These are phyloP conservation scores for Saksenaea vasiformis DNA, from an alignment of 371 early-diverging fungal genomes.

Conservation along the genomic window DNA sequence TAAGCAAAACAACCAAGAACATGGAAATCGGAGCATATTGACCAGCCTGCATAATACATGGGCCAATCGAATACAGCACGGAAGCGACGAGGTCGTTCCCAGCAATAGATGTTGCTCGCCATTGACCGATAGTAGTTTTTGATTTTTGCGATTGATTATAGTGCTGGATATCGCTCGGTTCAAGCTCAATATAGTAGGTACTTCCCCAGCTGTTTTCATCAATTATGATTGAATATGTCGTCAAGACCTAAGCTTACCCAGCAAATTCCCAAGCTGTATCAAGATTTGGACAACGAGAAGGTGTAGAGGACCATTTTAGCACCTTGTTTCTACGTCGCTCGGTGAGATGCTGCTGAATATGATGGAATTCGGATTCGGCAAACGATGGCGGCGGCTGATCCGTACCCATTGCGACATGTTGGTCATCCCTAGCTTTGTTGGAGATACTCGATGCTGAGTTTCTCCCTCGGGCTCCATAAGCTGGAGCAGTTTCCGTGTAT, in stretches of 20 bases:
- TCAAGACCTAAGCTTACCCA: constrained; percentile 25
- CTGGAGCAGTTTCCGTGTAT: too few relatives aligned
- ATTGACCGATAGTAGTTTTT: constrained; percentile 37
- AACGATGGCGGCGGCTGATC: constrained; percentile 38
- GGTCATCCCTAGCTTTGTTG: neutral
- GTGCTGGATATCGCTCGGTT: constrained; percentile 23
- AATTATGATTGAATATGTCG: neutral
- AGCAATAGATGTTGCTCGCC: constrained; percentile 57
- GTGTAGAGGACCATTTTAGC: constrained; percentile 37
- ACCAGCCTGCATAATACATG: constrained; percentile 45
- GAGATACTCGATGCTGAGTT: too few relatives aligned
- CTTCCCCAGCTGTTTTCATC: constrained; percentile 38
- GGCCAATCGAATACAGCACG: constrained; percentile 58
- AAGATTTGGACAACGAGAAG: constrained; percentile 39
- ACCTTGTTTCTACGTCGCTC: constrained; percentile 19
- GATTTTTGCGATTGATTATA: constrained; percentile 11
- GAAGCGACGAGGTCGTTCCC: constrained; percentile 57
- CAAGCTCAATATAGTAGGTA: constrained; percentile 47
- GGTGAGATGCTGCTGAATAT: constrained; percentile 32
- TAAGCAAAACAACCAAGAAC: constrained; percentile 41
- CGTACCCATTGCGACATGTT: neutral
- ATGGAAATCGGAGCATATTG: constrained; percentile 59
- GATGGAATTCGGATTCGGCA: constrained; percentile 49
- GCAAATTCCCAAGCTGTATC: constrained; percentile 48
- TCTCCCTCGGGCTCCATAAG: too few relatives aligned